A percentile compares a stretch with the other conserved stretches of the same genome.
phyloP scores from a whole-genome alignment of 768 basidiomycete genomes.

The Pleurotus eryngii region DNA sequence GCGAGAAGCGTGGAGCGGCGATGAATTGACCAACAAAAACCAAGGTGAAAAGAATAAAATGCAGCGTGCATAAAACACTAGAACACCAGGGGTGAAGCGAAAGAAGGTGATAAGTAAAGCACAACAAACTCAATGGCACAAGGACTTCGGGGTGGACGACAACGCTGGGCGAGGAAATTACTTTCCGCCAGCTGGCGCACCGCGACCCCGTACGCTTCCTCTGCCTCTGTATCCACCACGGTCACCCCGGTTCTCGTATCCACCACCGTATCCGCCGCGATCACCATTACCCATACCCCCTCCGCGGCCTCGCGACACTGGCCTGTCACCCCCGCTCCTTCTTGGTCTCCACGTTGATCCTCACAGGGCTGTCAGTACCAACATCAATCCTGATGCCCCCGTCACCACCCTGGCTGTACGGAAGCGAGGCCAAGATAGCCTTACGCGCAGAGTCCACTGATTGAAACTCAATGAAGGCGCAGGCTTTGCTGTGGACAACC shows the following conservation, averaged over 20 bases:
- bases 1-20: neutral
- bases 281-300: constrained; percentile 56
- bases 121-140: neutral
- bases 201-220: constrained; percentile 18
- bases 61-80: neutral
- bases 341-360: constrained; percentile 81
- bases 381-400: constrained; percentile 81
- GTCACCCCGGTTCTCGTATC: constrained; percentile 31
- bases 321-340: constrained; percentile 90
- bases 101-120: neutral
- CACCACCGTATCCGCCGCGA: constrained; percentile 40
- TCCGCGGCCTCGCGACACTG: constrained; percentile 56
- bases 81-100: neutral
- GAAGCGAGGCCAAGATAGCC: constrained; percentile 76
- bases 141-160: neutral
- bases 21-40: neutral
- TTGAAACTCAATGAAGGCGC: constrained; percentile 91
- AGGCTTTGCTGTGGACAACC: constrained; percentile 83
- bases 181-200: constrained; percentile 14
- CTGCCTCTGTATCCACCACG: constrained; percentile 25
- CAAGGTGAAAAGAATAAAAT: neutral
- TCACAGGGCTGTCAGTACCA: constrained; percentile 37
- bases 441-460: constrained; percentile 76
- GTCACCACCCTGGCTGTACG: constrained; percentile 72
- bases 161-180: constrained; percentile 5